These are phyloP conservation scores for Myriangium duriaei DNA, from an alignment of 2,329 filamentous ascomycete species.

Conservation along the genomic window DNA sequence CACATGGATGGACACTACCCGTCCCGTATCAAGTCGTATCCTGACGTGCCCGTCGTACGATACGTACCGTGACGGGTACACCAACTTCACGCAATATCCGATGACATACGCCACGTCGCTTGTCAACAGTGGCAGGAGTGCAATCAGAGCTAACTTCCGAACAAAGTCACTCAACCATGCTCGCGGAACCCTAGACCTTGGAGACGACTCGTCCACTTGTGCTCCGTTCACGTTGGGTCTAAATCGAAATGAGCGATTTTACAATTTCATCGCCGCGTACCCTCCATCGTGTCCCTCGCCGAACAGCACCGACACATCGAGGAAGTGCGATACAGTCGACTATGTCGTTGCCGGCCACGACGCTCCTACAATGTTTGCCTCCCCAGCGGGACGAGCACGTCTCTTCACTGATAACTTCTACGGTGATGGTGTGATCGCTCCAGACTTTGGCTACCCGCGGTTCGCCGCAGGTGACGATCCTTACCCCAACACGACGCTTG, in stretches of 20 bases:
- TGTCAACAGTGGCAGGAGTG: conserved; percentile 18
- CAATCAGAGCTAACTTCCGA: conserved; percentile 23
- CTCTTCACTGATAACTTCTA: conserved; percentile 28
- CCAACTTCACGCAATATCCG: conserved; percentile 20
- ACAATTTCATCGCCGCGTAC: conserved; percentile 27
- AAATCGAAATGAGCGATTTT: conserved; percentile 28
- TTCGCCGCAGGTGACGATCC: conserved; percentile 22
- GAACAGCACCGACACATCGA: conserved; percentile 8
- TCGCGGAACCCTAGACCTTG: conserved; percentile 22
- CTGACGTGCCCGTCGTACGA: conserved; percentile 22
- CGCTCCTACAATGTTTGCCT: conserved; percentile 24
- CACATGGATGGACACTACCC: conserved; percentile 21
- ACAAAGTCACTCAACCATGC: conserved; percentile 23
- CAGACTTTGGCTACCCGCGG: conserved; percentile 27
- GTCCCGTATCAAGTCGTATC: conserved; percentile 20
- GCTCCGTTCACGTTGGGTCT: conserved; percentile 21
- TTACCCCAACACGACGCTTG: conserved; percentile 21
- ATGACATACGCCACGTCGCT: conserved; percentile 21
- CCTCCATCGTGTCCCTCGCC: conserved; percentile 19
- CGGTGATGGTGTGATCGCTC: conserved; percentile 21
- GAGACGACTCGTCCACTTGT: conserved; percentile 23
- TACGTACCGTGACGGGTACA: conserved; percentile 24
- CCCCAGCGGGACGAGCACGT: conserved; percentile 22
- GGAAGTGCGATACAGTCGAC: conserved; percentile 25
- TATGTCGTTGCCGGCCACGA: conserved; percentile 24